Conservation (phyloP, 1,139 yeast genomes). For the Pneumocystis sp. region DNA sequence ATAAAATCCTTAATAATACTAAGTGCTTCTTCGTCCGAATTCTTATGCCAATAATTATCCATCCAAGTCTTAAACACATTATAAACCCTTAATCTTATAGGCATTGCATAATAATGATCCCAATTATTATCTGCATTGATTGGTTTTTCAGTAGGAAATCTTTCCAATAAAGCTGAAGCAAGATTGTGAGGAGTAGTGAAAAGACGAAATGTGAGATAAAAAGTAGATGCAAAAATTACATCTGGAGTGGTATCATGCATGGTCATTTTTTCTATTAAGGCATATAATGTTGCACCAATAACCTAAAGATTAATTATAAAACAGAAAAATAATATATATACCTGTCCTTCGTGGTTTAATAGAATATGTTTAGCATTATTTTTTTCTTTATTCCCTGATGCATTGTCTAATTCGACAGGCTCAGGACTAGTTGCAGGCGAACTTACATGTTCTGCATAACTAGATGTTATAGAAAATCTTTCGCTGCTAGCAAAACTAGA, state of each 20-base stretch:
- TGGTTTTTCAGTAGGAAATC: constrained; percentile 37
- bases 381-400: background rate
- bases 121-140: constrained; percentile 3
- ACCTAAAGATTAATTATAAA: background rate
- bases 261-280: constrained; percentile 55
- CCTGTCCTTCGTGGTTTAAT: constrained; percentile 31
- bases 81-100: constrained; percentile 55
- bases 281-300: constrained; percentile 67
- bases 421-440: background rate
- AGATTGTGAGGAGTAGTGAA: constrained; percentile 59
- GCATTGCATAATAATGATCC: constrained; percentile 22
- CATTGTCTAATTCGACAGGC: background rate
- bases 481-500: background rate
- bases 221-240: constrained; percentile 55
- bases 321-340: constrained; percentile 18
- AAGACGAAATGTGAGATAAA: constrained; percentile 64
- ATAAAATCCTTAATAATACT: constrained; percentile 12
- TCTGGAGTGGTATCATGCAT: constrained; percentile 53
- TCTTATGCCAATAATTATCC: constrained; percentile 64
- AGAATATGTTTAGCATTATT: constrained; percentile 2
- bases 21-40: constrained; percentile 31
- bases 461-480: background rate
- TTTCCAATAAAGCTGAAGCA: constrained; percentile 48
- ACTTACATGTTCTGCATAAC: background rate
- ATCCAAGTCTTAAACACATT: constrained; percentile 57